These are phyloP conservation scores for Exutisphaerella laricina DNA, from an alignment of 2,329 filamentous ascomycete genomes.

Conservation along the genomic window DNA sequence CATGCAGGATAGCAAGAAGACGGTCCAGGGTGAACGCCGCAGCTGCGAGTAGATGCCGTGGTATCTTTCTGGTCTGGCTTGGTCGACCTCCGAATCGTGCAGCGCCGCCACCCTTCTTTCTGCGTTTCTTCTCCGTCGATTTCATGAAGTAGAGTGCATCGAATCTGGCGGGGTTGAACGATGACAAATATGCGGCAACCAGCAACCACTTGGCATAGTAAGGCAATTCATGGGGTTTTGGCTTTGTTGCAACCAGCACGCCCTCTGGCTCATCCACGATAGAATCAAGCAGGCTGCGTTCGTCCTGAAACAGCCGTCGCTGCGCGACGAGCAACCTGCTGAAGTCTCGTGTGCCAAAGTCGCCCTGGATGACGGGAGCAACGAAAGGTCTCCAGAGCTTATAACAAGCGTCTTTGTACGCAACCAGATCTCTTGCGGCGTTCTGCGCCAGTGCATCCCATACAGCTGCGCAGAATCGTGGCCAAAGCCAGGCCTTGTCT, in stretches of 20 bases:
- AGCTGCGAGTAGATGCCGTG: constrained; percentile 69
- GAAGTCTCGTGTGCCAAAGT: constrained; percentile 73
- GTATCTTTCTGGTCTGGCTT: constrained; percentile 60
- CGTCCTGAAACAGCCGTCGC: constrained; percentile 65
- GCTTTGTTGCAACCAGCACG: constrained; percentile 11
- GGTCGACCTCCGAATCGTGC: constrained; percentile 25
- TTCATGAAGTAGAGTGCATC: constrained; percentile 73
- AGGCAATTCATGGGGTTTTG: constrained; percentile 50
- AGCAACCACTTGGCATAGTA: constrained; percentile 69
- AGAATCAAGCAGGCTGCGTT: constrained; percentile 61
- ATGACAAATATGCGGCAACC: constrained; percentile 72
- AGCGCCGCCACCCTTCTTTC: constrained; percentile 47
- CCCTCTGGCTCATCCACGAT: constrained; percentile 41
- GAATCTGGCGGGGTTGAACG: constrained; percentile 69
- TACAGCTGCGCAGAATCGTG: constrained; percentile 73
- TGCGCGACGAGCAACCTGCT: constrained; percentile 71
- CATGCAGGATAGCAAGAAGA: constrained; percentile 70
- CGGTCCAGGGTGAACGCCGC: constrained; percentile 73
- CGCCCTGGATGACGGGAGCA: constrained; percentile 67
- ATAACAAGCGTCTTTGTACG: constrained; percentile 63
- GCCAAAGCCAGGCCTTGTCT: constrained; percentile 66
- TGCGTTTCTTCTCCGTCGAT: constrained; percentile 49
- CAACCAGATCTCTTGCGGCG: constrained; percentile 71
- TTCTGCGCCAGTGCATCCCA: constrained; percentile 82
- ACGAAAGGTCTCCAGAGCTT: constrained; percentile 83